A percentile compares a stretch with the other conserved stretches of the same genome.
These are phyloP conservation scores for Herpetospermum pedunculosum DNA, from an alignment of 306 rosid genomes.

Conservation along the genomic window DNA sequence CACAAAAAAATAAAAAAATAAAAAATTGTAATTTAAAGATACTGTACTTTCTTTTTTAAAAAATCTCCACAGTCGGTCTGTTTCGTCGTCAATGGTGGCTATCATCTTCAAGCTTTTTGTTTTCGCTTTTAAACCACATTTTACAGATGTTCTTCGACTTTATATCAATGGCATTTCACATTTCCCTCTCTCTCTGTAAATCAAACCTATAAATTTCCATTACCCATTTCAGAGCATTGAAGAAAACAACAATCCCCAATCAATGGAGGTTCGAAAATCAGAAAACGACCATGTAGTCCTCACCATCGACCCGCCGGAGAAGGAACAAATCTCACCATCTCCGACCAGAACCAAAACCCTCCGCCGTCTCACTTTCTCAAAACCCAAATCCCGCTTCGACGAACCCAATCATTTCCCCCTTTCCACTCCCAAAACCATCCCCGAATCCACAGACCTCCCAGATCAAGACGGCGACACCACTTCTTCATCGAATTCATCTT, in stretches of 20 bases:
- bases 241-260: not conserved
- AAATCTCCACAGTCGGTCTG: not conserved
- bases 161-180: not conserved
- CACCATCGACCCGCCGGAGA: constrained; percentile 19
- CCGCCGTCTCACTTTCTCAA: constrained; percentile 28
- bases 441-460: constrained; percentile 10
- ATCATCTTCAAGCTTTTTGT: not conserved
- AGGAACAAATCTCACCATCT: not conserved
- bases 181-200: not conserved
- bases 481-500: constrained; percentile 6
- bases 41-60: too few species aligned
- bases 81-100: not conserved
- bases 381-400: constrained; percentile 36
- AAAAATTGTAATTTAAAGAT: too few species aligned
- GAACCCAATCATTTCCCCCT: constrained; percentile 17
- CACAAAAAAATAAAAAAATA: too few species aligned
- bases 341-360: constrained; percentile 18
- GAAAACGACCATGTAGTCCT: constrained; percentile 19
- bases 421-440: constrained; percentile 12
- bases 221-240: not conserved
- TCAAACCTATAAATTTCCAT: not conserved
- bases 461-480: not conserved
- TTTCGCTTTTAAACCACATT: not conserved
- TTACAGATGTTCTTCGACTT: not conserved
- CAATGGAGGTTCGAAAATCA: not conserved